Conservation (phyloP, 2,329 filamentous ascomycete species). For the Epichloe glyceriae region DNA sequence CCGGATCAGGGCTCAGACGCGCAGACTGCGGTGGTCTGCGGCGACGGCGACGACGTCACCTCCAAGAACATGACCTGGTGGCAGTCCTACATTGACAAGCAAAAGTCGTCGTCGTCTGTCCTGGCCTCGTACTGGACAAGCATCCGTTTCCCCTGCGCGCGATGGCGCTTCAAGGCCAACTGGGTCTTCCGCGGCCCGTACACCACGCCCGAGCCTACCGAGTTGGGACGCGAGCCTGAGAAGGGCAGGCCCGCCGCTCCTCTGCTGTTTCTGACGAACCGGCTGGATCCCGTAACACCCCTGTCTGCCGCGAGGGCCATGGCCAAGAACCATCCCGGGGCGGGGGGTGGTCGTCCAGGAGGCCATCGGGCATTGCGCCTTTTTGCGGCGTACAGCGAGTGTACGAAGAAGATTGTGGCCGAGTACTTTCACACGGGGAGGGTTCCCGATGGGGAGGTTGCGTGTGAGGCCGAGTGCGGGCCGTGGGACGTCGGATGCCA, state of each 20-base stretch:
- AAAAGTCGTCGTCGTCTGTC: constrained; percentile 16
- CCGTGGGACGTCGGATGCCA: constrained; percentile 9
- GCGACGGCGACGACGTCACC: constrained; percentile 19
- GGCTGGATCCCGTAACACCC: constrained; percentile 34
- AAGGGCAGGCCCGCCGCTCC: constrained; percentile 25
- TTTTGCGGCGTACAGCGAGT: constrained; percentile 7
- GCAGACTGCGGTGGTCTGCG: constrained; percentile 19
- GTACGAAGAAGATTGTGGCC: constrained; percentile 9
- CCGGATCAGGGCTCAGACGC: constrained; percentile 11
- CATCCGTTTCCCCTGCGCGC: constrained; percentile 26
- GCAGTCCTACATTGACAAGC: constrained; percentile 16
- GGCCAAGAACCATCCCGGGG: constrained; percentile 10
- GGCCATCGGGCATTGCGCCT: constrained; percentile 11
- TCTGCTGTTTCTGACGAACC: constrained; percentile 29
- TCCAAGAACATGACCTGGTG: constrained; percentile 14
- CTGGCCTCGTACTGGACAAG: constrained; percentile 22
- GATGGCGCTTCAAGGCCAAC: constrained; percentile 23
- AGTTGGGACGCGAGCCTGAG: not conserved
- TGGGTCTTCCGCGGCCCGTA: constrained; percentile 28
- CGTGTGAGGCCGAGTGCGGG: constrained; percentile 12
- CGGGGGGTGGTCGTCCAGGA: constrained; percentile 12
- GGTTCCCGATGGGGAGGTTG: constrained; percentile 9
- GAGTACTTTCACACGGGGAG: constrained; percentile 11
- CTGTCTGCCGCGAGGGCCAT: constrained; percentile 11
- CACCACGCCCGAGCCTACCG: constrained; percentile 15